Evolutionary conservation across 2,329 filamentous ascomycete genomes (phyloP), one percentile per base, ranked within the genome.

Genomic region (Penicillium sp.): DNA sequence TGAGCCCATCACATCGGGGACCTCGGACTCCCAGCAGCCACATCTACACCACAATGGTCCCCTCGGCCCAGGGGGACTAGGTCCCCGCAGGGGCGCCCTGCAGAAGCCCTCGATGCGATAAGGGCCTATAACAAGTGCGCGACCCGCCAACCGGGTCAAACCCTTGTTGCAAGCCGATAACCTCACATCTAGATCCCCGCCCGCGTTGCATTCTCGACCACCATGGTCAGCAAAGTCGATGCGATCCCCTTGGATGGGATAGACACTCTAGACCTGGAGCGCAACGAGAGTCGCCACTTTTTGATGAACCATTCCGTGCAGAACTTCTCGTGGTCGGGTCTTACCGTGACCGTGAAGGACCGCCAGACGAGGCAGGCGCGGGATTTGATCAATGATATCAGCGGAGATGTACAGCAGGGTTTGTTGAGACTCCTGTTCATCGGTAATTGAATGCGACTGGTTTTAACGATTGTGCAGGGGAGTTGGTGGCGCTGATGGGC

Each of bases 401-500:
- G 76, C 54, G 86, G 86, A 8, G 65, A 79, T 35, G 78, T 86
- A 30, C 69, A 80, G 60, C 81, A 83, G 20, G 81, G 80, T 78
- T 36, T 3, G 51, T 48, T 29, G 3, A 10, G 13, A 4, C 11
- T 1, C 23, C 33, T 33, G 26, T 9, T 43, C n/a, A n/a, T n/a
- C n/a, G n/a, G n/a, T n/a, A n/a, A n/a, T 23, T 15, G 38, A 2
- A 16, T 33, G 32, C 10, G 6, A n/a, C 4, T n/a, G 11, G 11
- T 9, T n/a, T 27, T n/a, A 27, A 6, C 10, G 25, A 11, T n/a
- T 37, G 7, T 26, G 19, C 56, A 74, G 86, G 85, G 19, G 82
- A 89, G 56, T 70, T 90, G 28, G 76, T 87, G 45, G 88, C 87
- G 26, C 67, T 94, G 31, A 91, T 94, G 86, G 88, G 88, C 16